phyloP scores from a whole-genome alignment of 768 basidiomycete genomes.

The Boletus insuetus region DNA sequence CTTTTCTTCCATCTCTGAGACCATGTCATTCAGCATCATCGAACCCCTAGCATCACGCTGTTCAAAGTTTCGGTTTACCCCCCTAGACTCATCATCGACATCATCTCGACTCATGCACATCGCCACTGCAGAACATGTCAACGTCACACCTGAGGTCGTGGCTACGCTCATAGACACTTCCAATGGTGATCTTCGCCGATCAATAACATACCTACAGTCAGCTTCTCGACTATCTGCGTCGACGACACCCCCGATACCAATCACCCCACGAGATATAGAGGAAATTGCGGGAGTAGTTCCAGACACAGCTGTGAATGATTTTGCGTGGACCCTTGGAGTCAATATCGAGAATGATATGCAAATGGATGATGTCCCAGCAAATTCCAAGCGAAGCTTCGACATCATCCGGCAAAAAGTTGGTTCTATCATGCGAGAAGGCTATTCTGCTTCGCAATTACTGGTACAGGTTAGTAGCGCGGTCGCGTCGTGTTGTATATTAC shows the following conservation, averaged over 20 bases:
- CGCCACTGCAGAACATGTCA: slow-evolving; percentile 69
- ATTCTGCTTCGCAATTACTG: slow-evolving; percentile 86
- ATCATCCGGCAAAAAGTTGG: slow-evolving; percentile 70
- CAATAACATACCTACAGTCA: slow-evolving; percentile 97
- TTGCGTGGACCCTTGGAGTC: slow-evolving; percentile 72
- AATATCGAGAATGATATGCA: slow-evolving; percentile 60
- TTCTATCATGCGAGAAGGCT: slow-evolving; percentile 80
- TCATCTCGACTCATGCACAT: slow-evolving; percentile 75
- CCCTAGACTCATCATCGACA: slow-evolving; percentile 78
- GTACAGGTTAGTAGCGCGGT: slow-evolving; percentile 61
- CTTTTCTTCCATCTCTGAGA: slow-evolving; percentile 1
- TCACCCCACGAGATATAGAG: slow-evolving; percentile 79
- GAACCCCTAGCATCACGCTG: slow-evolving; percentile 98
- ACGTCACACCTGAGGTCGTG: slow-evolving; percentile 57
- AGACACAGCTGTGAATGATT: slow-evolving; percentile 59
- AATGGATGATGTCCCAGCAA: slow-evolving; percentile 32
- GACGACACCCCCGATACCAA: slow-evolving; percentile 66
- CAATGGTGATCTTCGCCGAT: slow-evolving; percentile 89
- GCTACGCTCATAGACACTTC: slow-evolving; percentile 75
- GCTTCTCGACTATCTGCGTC: slow-evolving; percentile 84
- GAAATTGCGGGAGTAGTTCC: slow-evolving; percentile 98
- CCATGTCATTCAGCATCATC: slow-evolving; percentile 68
- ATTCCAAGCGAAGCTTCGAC: slow-evolving; percentile 46
- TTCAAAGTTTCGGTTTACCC: slow-evolving; percentile 97
- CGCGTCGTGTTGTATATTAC: slow-evolving; percentile 2